phyloP scores from a whole-genome alignment of 768 basidiomycete genomes.

The Russula emetica region DNA sequence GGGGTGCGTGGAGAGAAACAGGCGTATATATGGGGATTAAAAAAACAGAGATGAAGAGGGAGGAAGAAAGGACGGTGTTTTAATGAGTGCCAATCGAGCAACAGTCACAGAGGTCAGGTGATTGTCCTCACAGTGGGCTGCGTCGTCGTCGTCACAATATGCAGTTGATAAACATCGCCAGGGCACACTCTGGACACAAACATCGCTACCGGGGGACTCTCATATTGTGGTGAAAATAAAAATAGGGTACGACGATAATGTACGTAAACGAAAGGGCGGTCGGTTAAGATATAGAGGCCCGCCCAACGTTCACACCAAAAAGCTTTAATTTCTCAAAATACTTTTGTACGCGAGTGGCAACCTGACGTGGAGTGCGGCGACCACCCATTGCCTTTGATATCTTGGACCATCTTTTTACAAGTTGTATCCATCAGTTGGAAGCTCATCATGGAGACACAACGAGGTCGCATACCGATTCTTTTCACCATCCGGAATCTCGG shows the following conservation, averaged over 20 bases:
- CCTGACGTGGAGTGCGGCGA: conserved; percentile 70
- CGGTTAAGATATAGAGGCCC: conserved; percentile 2
- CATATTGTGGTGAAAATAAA: neutral
- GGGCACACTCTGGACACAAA: neutral
- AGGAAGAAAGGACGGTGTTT: neutral
- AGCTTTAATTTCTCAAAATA: conserved; percentile 81
- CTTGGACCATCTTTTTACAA: conserved; percentile 59
- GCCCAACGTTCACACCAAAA: conserved; percentile 53
- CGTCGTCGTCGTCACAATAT: neutral
- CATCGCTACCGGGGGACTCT: neutral
- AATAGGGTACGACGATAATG: conserved; percentile 3
- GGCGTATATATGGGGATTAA: neutral
- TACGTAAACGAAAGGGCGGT: neutral
- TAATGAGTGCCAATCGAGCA: neutral
- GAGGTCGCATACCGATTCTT: conserved; percentile 54
- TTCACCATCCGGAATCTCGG: conserved; percentile 73
- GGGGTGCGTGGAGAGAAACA: neutral
- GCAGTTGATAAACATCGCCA: neutral
- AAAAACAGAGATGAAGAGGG: neutral
- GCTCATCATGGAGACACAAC: neutral
- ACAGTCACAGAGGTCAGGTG: conserved; percentile 5
- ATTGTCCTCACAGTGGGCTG: neutral
- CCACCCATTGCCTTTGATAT: conserved; percentile 82
- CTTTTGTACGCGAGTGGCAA: conserved; percentile 86
- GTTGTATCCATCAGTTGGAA: conserved; percentile 7